These are phyloP conservation scores for Ganoderma lucidum DNA, from an alignment of 1,284 basidiomycete genomes.

Conservation along the genomic window DNA sequence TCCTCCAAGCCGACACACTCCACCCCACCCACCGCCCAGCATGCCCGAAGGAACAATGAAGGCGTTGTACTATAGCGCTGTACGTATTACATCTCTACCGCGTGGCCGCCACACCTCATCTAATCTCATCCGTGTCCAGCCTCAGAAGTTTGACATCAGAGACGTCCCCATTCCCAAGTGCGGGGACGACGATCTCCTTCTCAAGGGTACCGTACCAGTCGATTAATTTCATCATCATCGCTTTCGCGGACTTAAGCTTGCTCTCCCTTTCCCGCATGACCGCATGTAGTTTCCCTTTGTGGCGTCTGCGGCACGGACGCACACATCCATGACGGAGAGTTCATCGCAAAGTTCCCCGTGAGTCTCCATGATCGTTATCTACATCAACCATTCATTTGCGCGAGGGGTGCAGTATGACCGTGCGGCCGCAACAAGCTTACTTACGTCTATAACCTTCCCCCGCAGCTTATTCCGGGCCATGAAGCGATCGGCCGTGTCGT, in stretches of 20 bases:
- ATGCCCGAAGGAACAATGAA: constrained; percentile 55
- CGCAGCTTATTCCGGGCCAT: constrained; percentile 63
- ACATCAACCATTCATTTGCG: constrained; percentile 7
- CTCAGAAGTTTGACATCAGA: constrained; percentile 44
- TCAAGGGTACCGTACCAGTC: constrained; percentile 52
- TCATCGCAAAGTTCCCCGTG: constrained; percentile 64
- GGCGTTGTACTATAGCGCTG: constrained; percentile 50
- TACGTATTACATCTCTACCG: constrained; percentile 29
- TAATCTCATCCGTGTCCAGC: constrained; percentile 35
- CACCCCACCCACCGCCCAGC: constrained; percentile 23
- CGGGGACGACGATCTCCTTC: constrained; percentile 58
- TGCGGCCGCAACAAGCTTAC: constrained; percentile 10
- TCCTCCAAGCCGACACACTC: constrained; percentile 6
- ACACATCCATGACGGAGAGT: constrained; percentile 69
- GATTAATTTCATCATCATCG: neutral
- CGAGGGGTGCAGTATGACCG: neutral
- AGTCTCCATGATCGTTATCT: constrained; percentile 30
- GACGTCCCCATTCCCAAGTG: constrained; percentile 54
- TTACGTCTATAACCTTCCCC: constrained; percentile 16
- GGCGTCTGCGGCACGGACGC: constrained; percentile 55
- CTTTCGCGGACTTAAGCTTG: neutral
- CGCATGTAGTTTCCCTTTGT: constrained; percentile 39
- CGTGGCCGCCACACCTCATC: constrained; percentile 6
- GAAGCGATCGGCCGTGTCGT: constrained; percentile 64
- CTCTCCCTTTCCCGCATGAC: constrained; percentile 5